Conservation (phyloP, 192 early-diverging fungal genomes). For the Dissophora globulifera region DNA sequence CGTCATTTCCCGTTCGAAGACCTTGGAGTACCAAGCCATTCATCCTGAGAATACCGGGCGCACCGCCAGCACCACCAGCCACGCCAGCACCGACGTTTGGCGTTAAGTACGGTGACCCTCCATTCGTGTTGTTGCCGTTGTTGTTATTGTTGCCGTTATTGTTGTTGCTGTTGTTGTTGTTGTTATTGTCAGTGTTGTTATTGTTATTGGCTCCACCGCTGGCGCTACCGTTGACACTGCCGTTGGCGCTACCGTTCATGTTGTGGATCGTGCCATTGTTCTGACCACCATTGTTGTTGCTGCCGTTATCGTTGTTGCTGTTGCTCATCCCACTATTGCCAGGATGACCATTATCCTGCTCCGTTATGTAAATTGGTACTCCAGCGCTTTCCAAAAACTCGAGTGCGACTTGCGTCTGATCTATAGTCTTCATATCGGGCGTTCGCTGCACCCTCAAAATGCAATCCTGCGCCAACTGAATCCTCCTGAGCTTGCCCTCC, state of each 20-base stretch:
- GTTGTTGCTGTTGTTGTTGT: conserved; percentile 12
- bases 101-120: background rate
- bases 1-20: conserved; percentile 3
- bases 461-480: conserved; percentile 50
- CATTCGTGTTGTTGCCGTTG: conserved; percentile 8
- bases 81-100: too few relatives aligned
- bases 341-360: conserved; percentile 9
- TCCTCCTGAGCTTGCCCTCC: conserved; percentile 43
- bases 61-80: conserved; percentile 16
- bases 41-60: conserved; percentile 16
- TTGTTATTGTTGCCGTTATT: conserved; percentile 13
- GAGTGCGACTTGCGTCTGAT: conserved; percentile 42
- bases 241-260: background rate
- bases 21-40: too few relatives aligned
- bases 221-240: conserved; percentile 1
- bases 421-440: conserved; percentile 49
- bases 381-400: conserved; percentile 46
- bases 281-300: background rate
- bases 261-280: conserved; percentile 2
- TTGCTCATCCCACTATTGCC: conserved; percentile 3
- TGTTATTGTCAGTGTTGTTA: conserved; percentile 12
- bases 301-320: background rate
- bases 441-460: conserved; percentile 43
- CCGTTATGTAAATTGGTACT: conserved; percentile 20
- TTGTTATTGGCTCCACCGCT: conserved; percentile 6